A percentile compares a stretch with the other conserved stretches of the same genome.
Conservation (phyloP, 768 basidiomycete species). For the Russula sp. region DNA sequence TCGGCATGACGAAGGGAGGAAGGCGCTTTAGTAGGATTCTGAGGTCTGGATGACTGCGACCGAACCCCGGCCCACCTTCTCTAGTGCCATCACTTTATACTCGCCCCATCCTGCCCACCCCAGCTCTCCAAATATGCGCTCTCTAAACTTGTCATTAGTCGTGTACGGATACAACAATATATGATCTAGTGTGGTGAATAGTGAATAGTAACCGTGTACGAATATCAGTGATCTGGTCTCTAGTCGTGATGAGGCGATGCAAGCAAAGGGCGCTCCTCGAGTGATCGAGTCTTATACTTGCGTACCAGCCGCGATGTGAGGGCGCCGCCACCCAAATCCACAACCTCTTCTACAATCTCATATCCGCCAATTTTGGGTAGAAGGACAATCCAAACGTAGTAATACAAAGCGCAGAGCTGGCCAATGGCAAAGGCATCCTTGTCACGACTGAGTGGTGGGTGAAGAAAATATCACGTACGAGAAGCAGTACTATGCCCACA, state of each 20-base stretch:
- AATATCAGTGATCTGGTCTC: background rate
- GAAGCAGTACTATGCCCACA: constrained; percentile 26
- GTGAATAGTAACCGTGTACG: no score
- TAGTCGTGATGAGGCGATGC: background rate
- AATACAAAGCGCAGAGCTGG: constrained; percentile 26
- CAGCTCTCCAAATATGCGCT: background rate
- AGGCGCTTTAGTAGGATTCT: background rate
- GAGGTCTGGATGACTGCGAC: background rate
- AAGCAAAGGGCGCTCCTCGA: constrained; percentile 21
- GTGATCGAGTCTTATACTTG: constrained; percentile 5
- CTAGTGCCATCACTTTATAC: background rate
- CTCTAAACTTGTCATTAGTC: background rate
- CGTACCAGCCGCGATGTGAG: constrained; percentile 16
- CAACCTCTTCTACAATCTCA: constrained; percentile 37
- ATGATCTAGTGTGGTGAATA: background rate
- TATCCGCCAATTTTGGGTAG: constrained; percentile 40
- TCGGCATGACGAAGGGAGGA: background rate
- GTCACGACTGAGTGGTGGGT: background rate
- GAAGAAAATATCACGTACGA: constrained; percentile 17
- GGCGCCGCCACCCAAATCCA: constrained; percentile 16
- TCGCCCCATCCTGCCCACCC: background rate
- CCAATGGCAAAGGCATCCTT: background rate
- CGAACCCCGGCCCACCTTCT: background rate
- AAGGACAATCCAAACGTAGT: constrained; percentile 36
- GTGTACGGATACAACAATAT: background rate